These are phyloP conservation scores for Rhizoctonia solani DNA, from an alignment of 1,284 basidiomycete species.

Conservation along the genomic window DNA sequence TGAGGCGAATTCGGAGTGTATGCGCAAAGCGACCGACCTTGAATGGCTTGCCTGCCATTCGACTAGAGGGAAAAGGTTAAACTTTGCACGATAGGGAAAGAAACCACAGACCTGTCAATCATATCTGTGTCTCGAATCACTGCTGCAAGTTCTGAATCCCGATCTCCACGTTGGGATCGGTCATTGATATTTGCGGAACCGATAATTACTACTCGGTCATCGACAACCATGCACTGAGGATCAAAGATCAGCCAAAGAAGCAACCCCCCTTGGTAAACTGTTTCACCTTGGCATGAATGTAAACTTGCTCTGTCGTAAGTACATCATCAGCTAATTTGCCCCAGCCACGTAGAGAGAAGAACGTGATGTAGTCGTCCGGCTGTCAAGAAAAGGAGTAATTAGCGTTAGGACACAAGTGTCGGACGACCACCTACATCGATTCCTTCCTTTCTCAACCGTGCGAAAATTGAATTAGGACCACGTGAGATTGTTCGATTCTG, in stretches of 20 bases:
- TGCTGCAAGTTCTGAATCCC: conserved; percentile 93
- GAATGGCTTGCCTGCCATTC: conserved; percentile 92
- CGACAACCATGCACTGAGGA: conserved; percentile 81
- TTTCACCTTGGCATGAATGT: conserved; percentile 79
- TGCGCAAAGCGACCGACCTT: conserved; percentile 97
- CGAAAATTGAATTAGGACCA: conserved; percentile 92
- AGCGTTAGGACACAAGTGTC: not conserved
- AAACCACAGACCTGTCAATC: conserved; percentile 75
- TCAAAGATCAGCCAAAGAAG: not conserved
- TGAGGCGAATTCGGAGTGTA: conserved; percentile 87
- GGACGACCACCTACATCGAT: conserved; percentile 68
- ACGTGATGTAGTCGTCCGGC: conserved; percentile 91
- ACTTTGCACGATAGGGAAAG: not conserved
- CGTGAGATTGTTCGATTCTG: conserved; percentile 89
- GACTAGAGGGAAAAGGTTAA: not conserved
- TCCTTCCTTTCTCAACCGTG: conserved; percentile 80
- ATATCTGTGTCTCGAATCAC: conserved; percentile 96
- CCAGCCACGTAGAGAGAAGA: conserved; percentile 95
- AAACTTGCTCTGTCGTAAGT: conserved; percentile 88
- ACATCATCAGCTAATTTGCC: conserved; percentile 84
- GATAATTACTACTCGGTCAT: conserved; percentile 95
- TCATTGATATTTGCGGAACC: conserved; percentile 99
- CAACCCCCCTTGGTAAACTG: not conserved
- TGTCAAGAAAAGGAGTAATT: conserved; percentile 44
- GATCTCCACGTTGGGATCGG: conserved; percentile 91